These are phyloP conservation scores for Populus nigra DNA, from an alignment of 345 rosid species.

Conservation along the genomic window DNA sequence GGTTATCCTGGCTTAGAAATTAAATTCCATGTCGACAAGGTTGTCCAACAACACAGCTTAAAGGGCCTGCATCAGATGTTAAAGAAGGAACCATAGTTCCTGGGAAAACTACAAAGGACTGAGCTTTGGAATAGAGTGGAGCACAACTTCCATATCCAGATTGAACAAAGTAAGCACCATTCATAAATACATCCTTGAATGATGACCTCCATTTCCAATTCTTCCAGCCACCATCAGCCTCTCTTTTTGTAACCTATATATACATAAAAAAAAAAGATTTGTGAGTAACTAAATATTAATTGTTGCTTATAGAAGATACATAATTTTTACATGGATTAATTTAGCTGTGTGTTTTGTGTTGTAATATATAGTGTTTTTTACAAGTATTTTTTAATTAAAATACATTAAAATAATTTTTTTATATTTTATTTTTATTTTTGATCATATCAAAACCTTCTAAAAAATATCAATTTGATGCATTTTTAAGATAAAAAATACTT, in stretches of 20 bases:
- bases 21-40: neutral
- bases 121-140: slow-evolving; percentile 13
- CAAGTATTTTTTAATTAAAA: too few relatives aligned
- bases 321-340: neutral
- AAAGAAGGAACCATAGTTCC: slow-evolving; percentile 21
- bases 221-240: slow-evolving; percentile 16
- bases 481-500: too few relatives aligned
- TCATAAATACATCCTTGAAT: slow-evolving; percentile 13
- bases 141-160: slow-evolving; percentile 25
- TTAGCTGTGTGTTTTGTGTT: too few relatives aligned
- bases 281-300: too few relatives aligned
- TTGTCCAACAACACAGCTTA: slow-evolving; percentile 7
- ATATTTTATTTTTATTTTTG: too few relatives aligned
- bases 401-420: too few relatives aligned
- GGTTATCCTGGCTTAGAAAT: neutral
- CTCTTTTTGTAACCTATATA: slow-evolving; percentile 18
- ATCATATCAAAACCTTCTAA: too few relatives aligned
- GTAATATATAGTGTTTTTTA: too few relatives aligned
- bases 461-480: too few relatives aligned
- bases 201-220: slow-evolving; percentile 33
- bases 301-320: neutral
- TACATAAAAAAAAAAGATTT: too few relatives aligned
- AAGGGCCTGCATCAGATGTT: slow-evolving; percentile 27
- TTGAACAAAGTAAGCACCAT: slow-evolving; percentile 26
- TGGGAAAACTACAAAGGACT: slow-evolving; percentile 18